Base-by-base conservation (phyloP, 2,329 filamentous ascomycete genomes). In the Aspergillus versicolor region DNA sequence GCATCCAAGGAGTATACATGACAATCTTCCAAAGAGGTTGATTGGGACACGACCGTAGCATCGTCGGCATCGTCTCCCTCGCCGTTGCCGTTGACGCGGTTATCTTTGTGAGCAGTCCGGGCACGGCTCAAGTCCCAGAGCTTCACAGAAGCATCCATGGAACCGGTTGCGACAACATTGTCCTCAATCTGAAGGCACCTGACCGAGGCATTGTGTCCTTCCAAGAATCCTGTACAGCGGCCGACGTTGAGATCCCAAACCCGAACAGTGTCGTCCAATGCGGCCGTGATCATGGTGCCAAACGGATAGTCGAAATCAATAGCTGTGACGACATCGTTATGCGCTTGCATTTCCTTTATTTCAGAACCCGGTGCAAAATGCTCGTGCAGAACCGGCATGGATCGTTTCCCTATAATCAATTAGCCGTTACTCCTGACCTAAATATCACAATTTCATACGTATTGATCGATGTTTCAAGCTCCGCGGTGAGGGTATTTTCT, bases 221-320 rank as follows among this genome's bases (percentile, higher is more conserved):
- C 94, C 30, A 99, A 81, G 66, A 90, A 80, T 24, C 94, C 94
- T 69, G 96, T 92, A 74, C 93, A 97, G 34, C 92, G 85, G 38
- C 94, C 94, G 3, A 91, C 89, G 69, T 94, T 97, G 63, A 99
- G 80, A 75, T 99, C 94, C 94, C 94, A 99, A 19, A 99, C 94
- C 60, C 90, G 85, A 43, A 99, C 89, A 1, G 91, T 92, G 73
- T 99, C 94, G 71, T 99, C 94, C 67, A 97, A 79, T 9, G 92
- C 90, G 9, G 94, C 89, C 7, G 92, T 93, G 5, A 97, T 91
- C 84, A 97, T 86, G 19, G 91, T 95, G 15, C 94, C 94, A 73
- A 97, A 97, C 0, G 94, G 94, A n/a, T 89, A 89, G 72, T 99
- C 94, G 73, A 99, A 99, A 75, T 97, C 94, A 60, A 99, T 74